Base-by-base conservation (phyloP, 1,284 basidiomycete genomes). In the Ustilago hordei region DNA sequence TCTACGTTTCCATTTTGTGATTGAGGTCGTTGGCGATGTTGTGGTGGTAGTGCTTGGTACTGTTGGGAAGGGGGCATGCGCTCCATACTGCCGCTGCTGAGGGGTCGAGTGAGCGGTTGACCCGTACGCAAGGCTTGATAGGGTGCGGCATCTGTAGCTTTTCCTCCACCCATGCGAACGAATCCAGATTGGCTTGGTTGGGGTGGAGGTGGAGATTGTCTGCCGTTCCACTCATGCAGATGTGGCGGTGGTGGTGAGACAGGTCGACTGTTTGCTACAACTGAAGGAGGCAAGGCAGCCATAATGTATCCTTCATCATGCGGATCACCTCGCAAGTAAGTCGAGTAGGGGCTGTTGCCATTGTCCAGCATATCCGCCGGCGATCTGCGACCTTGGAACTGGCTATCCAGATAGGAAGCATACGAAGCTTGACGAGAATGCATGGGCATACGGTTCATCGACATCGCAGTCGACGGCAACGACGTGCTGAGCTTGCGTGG, bases 291-390 rank as follows among this genome's bases (percentile, higher is more conserved):
- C 36, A 83, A 39, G 2, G 80, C 78, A 11, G 80, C 78, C 81
- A 83, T 84, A 60, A 84, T 84, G 50, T 54, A 68, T 12, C 78
- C 81, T 13, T 83, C 81, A 54, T 84, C 81, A 54, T 80, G 69
- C 36, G 79, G 69, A 55, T 81, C 75, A 19, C 73, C 69, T 15
- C 67, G 59, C 32, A 82, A 38, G 52, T 81, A 80, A 2, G 70
- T 74, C 36, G 80, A 78, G 52, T 80, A 80, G 3, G 75, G 69
- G 17, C 71, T 62, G 60, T 67, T 74, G 35, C 54, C 60, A 47
- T 78, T 72, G 7, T 66, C 69, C 31, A 78, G 28, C 63, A 75
- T 64, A 41, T 78, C 72, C 4, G 72, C 76, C 0, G 76, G 68
- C 62, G 76, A 71, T 31, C 55, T 71, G 8, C 72, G 55, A 1